Percentiles rank a stretch among this genome's conserved stretches.
phyloP scores from a whole-genome alignment of 2,329 filamentous ascomycete species.

The Penicillium sp. region DNA sequence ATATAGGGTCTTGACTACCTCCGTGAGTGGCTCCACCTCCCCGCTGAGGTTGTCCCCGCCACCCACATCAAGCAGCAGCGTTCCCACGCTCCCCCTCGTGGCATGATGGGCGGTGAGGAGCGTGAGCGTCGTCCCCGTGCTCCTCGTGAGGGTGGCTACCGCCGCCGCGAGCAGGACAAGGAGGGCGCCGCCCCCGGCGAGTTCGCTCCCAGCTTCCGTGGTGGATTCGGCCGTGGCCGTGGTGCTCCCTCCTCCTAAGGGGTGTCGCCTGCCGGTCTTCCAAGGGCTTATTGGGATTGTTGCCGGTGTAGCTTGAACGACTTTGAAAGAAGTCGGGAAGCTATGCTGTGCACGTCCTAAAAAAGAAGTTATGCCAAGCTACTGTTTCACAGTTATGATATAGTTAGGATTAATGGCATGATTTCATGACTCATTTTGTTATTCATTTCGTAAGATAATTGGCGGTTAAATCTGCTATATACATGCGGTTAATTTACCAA shows the following conservation, averaged over 20 bases:
- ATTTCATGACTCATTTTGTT: no score
- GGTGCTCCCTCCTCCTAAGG: slow-evolving; percentile 55
- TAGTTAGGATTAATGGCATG: no score
- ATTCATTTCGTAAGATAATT: no score
- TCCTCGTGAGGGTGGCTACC: slow-evolving; percentile 77
- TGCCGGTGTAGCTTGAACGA: no score
- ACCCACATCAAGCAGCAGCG: slow-evolving; percentile 99
- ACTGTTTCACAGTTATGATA: no score
- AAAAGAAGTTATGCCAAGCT: no score
- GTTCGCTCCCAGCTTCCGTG: slow-evolving; percentile 87
- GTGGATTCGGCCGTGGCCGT: slow-evolving; percentile 82
- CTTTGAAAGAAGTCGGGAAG: no score
- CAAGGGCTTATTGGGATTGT: no score
- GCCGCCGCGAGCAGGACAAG: slow-evolving; percentile 77
- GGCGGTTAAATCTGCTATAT: no score
- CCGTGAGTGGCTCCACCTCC: slow-evolving; percentile 99
- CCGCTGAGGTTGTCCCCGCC: slow-evolving; percentile 96
- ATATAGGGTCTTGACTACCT: slow-evolving; percentile 99
- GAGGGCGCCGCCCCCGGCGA: slow-evolving; percentile 85
- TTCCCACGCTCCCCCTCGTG: slow-evolving; percentile 92
- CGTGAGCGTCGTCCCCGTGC: slow-evolving; percentile 69
- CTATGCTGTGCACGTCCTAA: no score
- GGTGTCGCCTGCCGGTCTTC: no score
- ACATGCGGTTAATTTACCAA: no score
- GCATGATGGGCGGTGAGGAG: slow-evolving; percentile 88